Evolutionary conservation across 257 asterid species (phyloP).

Genomic region (Gentiana macrophylla): DNA sequence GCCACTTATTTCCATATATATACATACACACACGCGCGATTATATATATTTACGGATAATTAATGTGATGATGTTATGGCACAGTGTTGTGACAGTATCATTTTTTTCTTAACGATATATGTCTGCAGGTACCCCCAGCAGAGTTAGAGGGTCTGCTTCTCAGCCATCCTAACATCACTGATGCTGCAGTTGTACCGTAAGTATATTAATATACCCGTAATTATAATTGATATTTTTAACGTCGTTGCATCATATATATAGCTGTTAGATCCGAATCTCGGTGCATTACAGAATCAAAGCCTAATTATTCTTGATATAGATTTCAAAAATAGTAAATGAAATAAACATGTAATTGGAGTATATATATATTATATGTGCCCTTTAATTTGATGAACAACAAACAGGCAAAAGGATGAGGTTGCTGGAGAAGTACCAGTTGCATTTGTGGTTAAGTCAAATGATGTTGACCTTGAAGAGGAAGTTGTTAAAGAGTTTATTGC

Average conservation of each 20-base stretch:
- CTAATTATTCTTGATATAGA: too few relatives aligned
- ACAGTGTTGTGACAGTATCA: not conserved
- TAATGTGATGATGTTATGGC: too few relatives aligned
- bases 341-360: too few relatives aligned
- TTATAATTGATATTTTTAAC: not conserved
- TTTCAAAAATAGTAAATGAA: not conserved
- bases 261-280: too few relatives aligned
- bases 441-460: constrained; percentile 56
- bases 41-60: too few relatives aligned
- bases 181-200: constrained; percentile 94
- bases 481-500: constrained; percentile 61
- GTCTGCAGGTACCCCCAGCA: constrained; percentile 72
- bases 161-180: constrained; percentile 54
- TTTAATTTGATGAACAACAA: not conserved
- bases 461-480: constrained; percentile 59
- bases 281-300: too few relatives aligned
- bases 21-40: too few relatives aligned
- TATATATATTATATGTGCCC: too few relatives aligned
- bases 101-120: too few relatives aligned
- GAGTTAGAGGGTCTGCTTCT: constrained; percentile 84
- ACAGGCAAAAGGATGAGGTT: constrained; percentile 65
- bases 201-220: constrained; percentile 6
- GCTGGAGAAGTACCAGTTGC: constrained; percentile 97
- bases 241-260: too few relatives aligned
- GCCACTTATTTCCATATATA: too few relatives aligned